Base-by-base conservation (phyloP, 2,329 filamentous ascomycete species). In the Stachybotrys chlorohalonatus region DNA sequence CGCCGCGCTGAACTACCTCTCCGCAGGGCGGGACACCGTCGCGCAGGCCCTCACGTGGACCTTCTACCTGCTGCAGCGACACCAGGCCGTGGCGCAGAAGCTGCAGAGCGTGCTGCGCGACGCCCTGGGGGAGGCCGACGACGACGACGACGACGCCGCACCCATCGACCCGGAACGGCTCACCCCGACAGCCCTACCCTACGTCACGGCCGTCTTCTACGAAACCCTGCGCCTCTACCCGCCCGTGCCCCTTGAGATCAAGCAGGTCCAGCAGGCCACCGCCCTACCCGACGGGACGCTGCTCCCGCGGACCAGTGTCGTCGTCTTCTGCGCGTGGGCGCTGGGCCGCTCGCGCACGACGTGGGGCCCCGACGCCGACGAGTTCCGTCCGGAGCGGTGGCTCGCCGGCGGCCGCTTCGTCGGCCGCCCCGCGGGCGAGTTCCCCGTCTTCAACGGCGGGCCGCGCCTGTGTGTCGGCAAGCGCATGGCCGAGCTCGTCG, bases 31-130 rank as follows among this genome's bases (percentile, higher is more conserved):
- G 55, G 84, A 87, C 62, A 86, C 84, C 0, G 83, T 82, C 7
- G 83, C 83, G 0, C 83, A 87, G 60, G 80, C 80, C 1, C 67
- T 87, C 11, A 85, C 83, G 0, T 87, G 84, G 84, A 77, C 78
- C 0, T 75, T 85, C 47, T 84, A 86, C 64, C 71, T 83, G 1
- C 70, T 87, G 11, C 79, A 84, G 68, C 72, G 73, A 42, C 70
- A 84, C 57, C 75, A 73, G 0, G 58, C 63, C 2, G 72, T 72
- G 2, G 59, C 71, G 1, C 59, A 66, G 31, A 71, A 66, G 54
- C 69, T 83, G 30, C 72, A 75, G 13, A 55, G 66, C 15, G 79
- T 81, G 56, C 66, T 77, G 1, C 56, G 65, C 11, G 55, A 57
- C 7, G 54, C 62, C 17, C 52, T 15, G n/a, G 59, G 59, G 36